phyloP scores from a whole-genome alignment of 2,329 filamentous ascomycete species.

The Canariomyces notabilis region DNA sequence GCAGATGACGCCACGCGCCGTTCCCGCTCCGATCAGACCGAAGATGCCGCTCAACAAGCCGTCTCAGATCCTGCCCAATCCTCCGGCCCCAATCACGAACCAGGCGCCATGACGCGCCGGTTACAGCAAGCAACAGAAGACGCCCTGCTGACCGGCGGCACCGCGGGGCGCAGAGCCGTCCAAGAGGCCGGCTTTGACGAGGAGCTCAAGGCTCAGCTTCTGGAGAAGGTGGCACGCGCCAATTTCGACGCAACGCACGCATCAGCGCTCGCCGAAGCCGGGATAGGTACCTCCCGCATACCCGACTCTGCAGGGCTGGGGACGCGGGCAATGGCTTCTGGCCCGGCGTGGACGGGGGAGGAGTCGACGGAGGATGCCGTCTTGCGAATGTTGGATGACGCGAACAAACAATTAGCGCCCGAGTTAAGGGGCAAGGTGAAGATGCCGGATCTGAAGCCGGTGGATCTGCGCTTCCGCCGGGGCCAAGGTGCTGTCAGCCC shows the following conservation, averaged over 20 bases:
- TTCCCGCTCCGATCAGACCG: not conserved
- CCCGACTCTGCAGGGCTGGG: constrained; percentile 59
- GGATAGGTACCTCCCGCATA: constrained; percentile 31
- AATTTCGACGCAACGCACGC: constrained; percentile 50
- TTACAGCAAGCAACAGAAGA: constrained; percentile 61
- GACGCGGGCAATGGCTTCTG: constrained; percentile 62
- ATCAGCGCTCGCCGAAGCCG: constrained; percentile 44
- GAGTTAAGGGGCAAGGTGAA: constrained; percentile 43
- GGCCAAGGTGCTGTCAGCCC: constrained; percentile 36
- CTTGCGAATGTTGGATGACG: constrained; percentile 78
- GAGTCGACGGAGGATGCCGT: constrained; percentile 72
- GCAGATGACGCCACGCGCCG: not conserved
- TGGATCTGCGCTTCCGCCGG: constrained; percentile 48
- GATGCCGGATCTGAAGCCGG: constrained; percentile 37
- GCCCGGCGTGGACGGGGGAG: constrained; percentile 70
- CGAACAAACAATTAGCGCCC: constrained; percentile 62
- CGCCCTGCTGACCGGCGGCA: constrained; percentile 53
- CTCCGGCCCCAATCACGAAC: constrained; percentile 21
- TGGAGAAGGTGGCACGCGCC: constrained; percentile 52
- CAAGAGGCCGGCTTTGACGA: constrained; percentile 60
- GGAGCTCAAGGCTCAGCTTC: constrained; percentile 54
- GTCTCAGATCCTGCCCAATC: not conserved
- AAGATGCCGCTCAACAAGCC: not conserved
- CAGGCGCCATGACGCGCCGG: constrained; percentile 50
- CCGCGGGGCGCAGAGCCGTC: constrained; percentile 53